Percentiles rank a stretch among this genome's conserved stretches.
Evolutionary conservation across 2,329 filamentous ascomycete species (phyloP).

Genomic region (Dothiorella sarmentorum): DNA sequence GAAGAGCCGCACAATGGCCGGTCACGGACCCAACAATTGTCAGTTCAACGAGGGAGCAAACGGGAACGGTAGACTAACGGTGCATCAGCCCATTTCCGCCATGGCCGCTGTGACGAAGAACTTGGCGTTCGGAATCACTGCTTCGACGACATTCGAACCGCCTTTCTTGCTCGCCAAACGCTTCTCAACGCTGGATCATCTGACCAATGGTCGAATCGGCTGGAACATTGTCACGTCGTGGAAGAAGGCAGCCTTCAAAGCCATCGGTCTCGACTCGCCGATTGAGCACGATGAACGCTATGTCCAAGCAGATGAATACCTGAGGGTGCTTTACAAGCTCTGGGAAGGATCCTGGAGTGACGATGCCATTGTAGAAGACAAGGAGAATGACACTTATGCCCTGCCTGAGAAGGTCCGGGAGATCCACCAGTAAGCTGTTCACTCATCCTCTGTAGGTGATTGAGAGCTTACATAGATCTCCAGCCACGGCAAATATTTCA

Average conservation of each 20-base stretch:
- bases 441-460: too few species aligned
- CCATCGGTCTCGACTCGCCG: constrained; percentile 56
- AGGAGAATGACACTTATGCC: constrained; percentile 54
- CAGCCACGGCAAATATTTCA: constrained; percentile 54
- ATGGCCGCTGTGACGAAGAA: constrained; percentile 67
- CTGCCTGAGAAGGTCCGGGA: constrained; percentile 58
- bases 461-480: too few species aligned
- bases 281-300: constrained; percentile 62
- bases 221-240: constrained; percentile 67
- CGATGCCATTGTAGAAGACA: constrained; percentile 55
- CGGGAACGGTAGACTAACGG: neutral
- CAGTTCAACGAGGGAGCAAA: constrained; percentile 24
- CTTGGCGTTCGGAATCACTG: constrained; percentile 60
- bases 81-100: constrained; percentile 55
- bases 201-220: constrained; percentile 59
- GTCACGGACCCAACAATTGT: constrained; percentile 63
- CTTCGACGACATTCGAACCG: constrained; percentile 60
- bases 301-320: constrained; percentile 59
- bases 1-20: constrained; percentile 62
- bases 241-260: constrained; percentile 62
- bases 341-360: constrained; percentile 55
- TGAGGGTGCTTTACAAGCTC: constrained; percentile 60
- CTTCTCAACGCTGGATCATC: constrained; percentile 60
- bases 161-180: constrained; percentile 61
- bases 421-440: too few species aligned